phyloP scores from a whole-genome alignment of 257 asterid genomes.

The Capsicum chinense region DNA sequence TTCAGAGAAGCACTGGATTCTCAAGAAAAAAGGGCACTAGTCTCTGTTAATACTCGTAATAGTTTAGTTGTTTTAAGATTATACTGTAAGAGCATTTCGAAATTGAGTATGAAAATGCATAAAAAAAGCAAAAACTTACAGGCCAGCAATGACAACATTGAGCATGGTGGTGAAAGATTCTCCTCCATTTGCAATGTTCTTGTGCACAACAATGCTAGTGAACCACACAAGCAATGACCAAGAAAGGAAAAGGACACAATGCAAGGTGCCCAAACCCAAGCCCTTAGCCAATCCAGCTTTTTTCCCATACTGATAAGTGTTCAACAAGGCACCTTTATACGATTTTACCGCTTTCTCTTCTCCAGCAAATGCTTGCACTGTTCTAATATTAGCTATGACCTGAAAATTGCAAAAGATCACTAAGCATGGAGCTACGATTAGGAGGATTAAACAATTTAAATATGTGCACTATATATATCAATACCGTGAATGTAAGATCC shows the following conservation, averaged over 20 bases:
- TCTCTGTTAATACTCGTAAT: neutral
- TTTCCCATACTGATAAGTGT: constrained; percentile 74
- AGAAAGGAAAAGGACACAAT: constrained; percentile 88
- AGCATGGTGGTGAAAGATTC: constrained; percentile 96
- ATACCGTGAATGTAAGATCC: neutral
- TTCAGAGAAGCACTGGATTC: neutral
- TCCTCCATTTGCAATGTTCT: constrained; percentile 88
- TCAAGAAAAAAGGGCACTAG: constrained; percentile 12
- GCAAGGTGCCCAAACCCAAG: constrained; percentile 86
- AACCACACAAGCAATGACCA: constrained; percentile 98
- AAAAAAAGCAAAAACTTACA: constrained; percentile 54
- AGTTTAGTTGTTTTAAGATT: neutral
- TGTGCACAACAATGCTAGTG: constrained; percentile 91
- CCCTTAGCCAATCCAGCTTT: constrained; percentile 97
- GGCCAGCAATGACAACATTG: constrained; percentile 96
- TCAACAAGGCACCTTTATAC: constrained; percentile 61
- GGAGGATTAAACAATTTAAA: neutral
- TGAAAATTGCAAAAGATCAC: constrained; percentile 31
- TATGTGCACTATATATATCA: neutral
- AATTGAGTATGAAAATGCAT: neutral
- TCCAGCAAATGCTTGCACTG: constrained; percentile 94
- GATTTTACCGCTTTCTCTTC: constrained; percentile 84
- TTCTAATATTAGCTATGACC: constrained; percentile 91
- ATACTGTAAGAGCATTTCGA: neutral
- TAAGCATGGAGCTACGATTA: neutral